Percentiles rank a stretch among this genome's conserved stretches.
Evolutionary conservation across 257 asterid genomes (phyloP).

Genomic region (Solanum chiquidenum): DNA sequence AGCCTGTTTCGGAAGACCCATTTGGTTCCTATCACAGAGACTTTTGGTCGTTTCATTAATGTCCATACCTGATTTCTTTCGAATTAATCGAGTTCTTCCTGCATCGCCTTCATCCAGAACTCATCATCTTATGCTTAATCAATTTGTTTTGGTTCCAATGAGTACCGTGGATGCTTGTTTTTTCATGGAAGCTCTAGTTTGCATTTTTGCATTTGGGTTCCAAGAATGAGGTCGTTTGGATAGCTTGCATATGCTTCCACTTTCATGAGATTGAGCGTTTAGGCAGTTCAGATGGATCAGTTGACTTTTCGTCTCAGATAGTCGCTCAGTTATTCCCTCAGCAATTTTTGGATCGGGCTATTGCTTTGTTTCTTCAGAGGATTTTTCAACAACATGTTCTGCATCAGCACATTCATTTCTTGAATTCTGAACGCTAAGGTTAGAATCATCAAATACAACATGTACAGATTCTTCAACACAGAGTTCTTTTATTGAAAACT

Average conservation of each 20-base stretch:
- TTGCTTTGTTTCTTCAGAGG: neutral
- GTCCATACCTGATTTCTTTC: neutral
- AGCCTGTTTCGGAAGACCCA: neutral
- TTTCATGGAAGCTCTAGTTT: neutral
- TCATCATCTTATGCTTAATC: neutral
- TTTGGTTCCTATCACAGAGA: neutral
- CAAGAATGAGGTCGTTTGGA: neutral
- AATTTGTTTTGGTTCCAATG: neutral
- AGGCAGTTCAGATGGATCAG: neutral
- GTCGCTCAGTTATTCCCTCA: neutral
- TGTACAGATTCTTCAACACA: neutral
- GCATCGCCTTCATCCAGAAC: neutral
- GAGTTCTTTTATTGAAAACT: neutral
- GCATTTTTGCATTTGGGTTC: neutral
- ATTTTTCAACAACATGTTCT: neutral
- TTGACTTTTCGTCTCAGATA: neutral
- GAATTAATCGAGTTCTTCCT: neutral
- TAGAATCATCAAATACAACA: neutral
- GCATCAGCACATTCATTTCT: neutral
- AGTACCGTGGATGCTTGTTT: neutral
- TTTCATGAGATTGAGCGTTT: neutral
- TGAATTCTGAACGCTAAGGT: neutral
- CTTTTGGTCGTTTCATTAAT: neutral
- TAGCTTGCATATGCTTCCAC: neutral
- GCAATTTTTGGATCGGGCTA: neutral